Percentiles rank a stretch among this genome's conserved stretches.
Conservation (phyloP, 2,329 filamentous ascomycete species). For the Ilyonectria destructans region DNA sequence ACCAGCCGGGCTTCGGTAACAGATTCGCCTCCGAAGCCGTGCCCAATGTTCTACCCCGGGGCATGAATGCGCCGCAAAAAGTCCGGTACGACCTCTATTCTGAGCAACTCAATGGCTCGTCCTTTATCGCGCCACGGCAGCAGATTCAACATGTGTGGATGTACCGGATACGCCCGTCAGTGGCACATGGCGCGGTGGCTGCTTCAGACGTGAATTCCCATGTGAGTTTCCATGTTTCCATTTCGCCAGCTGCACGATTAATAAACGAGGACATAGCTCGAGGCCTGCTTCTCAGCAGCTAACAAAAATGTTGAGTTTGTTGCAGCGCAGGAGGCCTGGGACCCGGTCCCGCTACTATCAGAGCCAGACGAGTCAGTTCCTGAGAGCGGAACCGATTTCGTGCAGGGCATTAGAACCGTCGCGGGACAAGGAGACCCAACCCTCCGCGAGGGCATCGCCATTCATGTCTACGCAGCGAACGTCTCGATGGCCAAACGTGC, state of each 20-base stretch:
- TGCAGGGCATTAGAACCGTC: conserved; percentile 63
- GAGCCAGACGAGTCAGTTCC: conserved; percentile 1
- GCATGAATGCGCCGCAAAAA: conserved; percentile 63
- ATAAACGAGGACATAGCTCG: conserved; percentile 43
- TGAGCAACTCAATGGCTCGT: conserved; percentile 64
- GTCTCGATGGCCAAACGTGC: conserved; percentile 61
- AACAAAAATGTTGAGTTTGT: conserved; percentile 64
- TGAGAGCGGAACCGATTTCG: conserved; percentile 57
- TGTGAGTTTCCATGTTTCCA: conserved; percentile 23
- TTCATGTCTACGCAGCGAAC: conserved; percentile 64
- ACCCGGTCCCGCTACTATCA: conserved; percentile 57
- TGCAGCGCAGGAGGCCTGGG: conserved; percentile 65
- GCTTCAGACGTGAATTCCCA: conserved; percentile 49
- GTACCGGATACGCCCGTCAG: conserved; percentile 53
- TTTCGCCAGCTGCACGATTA: background rate
- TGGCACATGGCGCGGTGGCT: conserved; percentile 49
- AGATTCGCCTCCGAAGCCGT: conserved; percentile 63
- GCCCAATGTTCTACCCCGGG: conserved; percentile 61
- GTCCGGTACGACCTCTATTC: conserved; percentile 60
- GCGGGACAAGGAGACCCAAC: conserved; percentile 65
- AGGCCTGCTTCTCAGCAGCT: conserved; percentile 62
- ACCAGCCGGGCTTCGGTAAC: conserved; percentile 72
- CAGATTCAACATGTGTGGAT: conserved; percentile 54
- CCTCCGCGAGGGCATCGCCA: conserved; percentile 63
- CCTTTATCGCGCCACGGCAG: conserved; percentile 52